phyloP scores from a whole-genome alignment of 2,329 filamentous ascomycete species.

The Furcasterigmium sp. region DNA sequence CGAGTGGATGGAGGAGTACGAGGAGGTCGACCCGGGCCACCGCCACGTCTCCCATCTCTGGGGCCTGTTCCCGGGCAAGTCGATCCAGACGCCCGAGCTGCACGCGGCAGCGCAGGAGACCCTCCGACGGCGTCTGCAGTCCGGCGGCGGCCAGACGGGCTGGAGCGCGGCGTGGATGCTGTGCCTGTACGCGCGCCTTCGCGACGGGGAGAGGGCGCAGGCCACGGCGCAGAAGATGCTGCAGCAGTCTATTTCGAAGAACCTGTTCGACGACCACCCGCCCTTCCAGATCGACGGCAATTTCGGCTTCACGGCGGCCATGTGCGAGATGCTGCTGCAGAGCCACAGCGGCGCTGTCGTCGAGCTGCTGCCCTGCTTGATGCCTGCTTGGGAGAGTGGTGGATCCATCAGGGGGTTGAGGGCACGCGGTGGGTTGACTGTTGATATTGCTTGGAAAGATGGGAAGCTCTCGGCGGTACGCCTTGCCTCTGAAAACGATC shows the following conservation, averaged over 20 bases:
- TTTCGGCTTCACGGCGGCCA: slow-evolving; percentile 35
- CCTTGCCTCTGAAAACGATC: too few species aligned
- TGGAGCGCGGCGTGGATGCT: neutral
- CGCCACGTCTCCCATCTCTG: slow-evolving; percentile 45
- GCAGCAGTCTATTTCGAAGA: slow-evolving; percentile 29
- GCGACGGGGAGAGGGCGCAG: slow-evolving; percentile 26
- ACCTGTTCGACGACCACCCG: slow-evolving; percentile 27
- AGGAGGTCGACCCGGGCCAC: slow-evolving; percentile 38
- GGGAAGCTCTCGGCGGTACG: neutral
- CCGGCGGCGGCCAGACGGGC: slow-evolving; percentile 1
- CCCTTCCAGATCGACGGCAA: slow-evolving; percentile 44
- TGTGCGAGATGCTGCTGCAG: slow-evolving; percentile 38
- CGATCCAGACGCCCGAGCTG: slow-evolving; percentile 16
- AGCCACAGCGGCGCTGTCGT: slow-evolving; percentile 18
- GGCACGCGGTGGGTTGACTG: neutral
- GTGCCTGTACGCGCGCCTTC: slow-evolving; percentile 30
- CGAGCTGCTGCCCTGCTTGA: slow-evolving; percentile 12
- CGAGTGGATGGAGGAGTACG: slow-evolving; percentile 19
- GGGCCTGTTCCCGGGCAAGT: slow-evolving; percentile 28
- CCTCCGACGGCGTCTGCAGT: slow-evolving; percentile 5
- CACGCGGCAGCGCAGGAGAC: slow-evolving; percentile 12
- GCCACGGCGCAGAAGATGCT: slow-evolving; percentile 28
- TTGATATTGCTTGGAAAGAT: neutral
- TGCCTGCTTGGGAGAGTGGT: neutral
- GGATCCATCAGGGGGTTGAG: neutral